phyloP scores from a whole-genome alignment of 1,284 basidiomycete genomes.

The Fistulinella cinereoalba region DNA sequence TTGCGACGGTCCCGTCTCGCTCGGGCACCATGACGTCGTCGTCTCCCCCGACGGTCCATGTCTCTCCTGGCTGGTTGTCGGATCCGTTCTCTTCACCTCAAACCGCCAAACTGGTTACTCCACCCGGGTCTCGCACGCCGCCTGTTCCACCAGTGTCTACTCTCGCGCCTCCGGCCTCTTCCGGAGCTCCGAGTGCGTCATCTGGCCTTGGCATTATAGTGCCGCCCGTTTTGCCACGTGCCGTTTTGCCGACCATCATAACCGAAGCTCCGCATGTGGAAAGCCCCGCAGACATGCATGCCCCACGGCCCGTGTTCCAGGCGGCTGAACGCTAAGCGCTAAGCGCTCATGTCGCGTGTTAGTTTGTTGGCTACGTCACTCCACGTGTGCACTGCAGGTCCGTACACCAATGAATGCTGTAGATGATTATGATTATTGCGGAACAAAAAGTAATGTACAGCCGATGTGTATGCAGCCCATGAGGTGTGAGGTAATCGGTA shows the following conservation, averaged over 20 bases:
- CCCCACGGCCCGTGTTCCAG: slow-evolving; percentile 11
- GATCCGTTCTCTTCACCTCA: slow-evolving; percentile 11
- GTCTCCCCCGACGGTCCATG: slow-evolving; percentile 4
- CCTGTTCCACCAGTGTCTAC: slow-evolving; percentile 22
- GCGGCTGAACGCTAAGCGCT: not conserved
- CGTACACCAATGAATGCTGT: no score
- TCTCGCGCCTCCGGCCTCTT: not conserved
- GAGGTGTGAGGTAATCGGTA: not conserved
- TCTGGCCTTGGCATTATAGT: slow-evolving; percentile 5
- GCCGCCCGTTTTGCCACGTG: slow-evolving; percentile 15
- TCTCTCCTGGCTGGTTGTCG: slow-evolving; percentile 3
- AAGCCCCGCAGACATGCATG: slow-evolving; percentile 28
- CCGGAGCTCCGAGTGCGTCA: not conserved
- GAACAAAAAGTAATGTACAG: no score
- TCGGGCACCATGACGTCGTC: slow-evolving; percentile 27
- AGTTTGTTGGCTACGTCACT: no score
- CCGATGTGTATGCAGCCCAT: no score
- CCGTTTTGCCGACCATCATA: slow-evolving; percentile 20
- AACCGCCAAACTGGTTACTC: not conserved
- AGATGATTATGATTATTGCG: no score
- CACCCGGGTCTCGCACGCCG: slow-evolving; percentile 3
- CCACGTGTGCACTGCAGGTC: no score
- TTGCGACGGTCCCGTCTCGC: slow-evolving; percentile 26
- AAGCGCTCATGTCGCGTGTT: slow-evolving; percentile 1
- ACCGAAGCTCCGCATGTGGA: slow-evolving; percentile 23